Base-by-base conservation (phyloP, 805 yeast species). In the Candida loeiensis region DNA sequence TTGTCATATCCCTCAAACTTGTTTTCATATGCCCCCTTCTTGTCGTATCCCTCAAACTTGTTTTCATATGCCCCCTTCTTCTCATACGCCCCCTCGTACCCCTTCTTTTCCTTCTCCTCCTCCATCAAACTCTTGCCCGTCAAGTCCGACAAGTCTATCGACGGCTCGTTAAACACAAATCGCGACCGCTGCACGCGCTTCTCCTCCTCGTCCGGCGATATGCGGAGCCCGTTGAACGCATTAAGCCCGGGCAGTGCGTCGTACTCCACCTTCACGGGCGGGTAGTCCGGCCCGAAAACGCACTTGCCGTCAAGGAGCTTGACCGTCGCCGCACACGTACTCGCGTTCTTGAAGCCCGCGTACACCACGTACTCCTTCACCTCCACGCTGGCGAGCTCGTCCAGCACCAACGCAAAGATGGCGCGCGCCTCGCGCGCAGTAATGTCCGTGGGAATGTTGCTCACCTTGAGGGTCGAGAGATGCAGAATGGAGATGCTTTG, bases 371-470 rank as follows among this genome's bases (percentile, higher is more conserved):
- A 49, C 43, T 71, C 73, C 18, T 62, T 53, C 27, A 78, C 48
- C 40, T 77, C 83, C 29, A 79, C 62, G 42, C 62, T 69, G 25
- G 72, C 47, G 34, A 81, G 53, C 45, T 69, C 82, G 49, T 82
- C 87, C 45, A 69, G 62, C n/a, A 86, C 85, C 40, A 85, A 62
- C 4, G 91, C 74, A 55, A 85, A 85, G 6, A 85, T 71, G 12
- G 82, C 67, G 36, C 74, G 68, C 2, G 85, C 80, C 57, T 85
- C 95, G 56, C 93, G 73, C 25, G 71, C 48, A 2, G 85, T 59
- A 20, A 84, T 64, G 59, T 85, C 88, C 3, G 61, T 49, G 6
- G 95, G 93, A 9, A 82, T 54, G 52, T 81, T 82, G 48, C 64
- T 69, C 33, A 79, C 48, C 9, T 59, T 53, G 36, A 52, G 30